A percentile compares a stretch with the other conserved stretches of the same genome.
phyloP scores from a whole-genome alignment of 2,329 filamentous ascomycete species.

The Trichoderma brevicompactum region DNA sequence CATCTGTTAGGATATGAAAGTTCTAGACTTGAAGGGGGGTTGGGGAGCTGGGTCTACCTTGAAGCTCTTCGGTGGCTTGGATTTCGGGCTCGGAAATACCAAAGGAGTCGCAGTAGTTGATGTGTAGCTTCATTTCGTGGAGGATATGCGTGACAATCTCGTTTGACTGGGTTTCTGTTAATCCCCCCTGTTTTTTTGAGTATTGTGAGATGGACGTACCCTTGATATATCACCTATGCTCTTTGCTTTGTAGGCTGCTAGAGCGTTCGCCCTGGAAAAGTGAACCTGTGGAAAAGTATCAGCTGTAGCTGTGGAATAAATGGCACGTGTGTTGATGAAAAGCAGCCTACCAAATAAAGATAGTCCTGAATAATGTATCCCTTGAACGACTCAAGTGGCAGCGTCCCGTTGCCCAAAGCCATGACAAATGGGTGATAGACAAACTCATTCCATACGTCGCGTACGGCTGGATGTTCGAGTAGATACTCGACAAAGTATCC shows the following conservation, averaged over 20 bases:
- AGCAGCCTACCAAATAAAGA: conserved; percentile 70
- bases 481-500: conserved; percentile 85
- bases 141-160: conserved; percentile 76
- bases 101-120: conserved; percentile 81
- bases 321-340: neutral
- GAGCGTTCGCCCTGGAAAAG: conserved; percentile 83
- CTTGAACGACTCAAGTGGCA: conserved; percentile 80
- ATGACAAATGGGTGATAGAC: conserved; percentile 83
- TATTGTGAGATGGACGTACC: conserved; percentile 50
- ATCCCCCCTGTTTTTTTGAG: neutral
- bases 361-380: conserved; percentile 92
- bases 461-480: conserved; percentile 75
- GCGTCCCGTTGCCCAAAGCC: conserved; percentile 72
- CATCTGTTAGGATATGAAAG: neutral
- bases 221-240: conserved; percentile 72
- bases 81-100: conserved; percentile 76
- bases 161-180: conserved; percentile 38
- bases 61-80: conserved; percentile 71
- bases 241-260: conserved; percentile 84
- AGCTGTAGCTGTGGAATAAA: neutral
- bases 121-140: conserved; percentile 78
- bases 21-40: neutral
- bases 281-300: conserved; percentile 61
- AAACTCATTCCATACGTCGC: conserved; percentile 72
- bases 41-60: conserved; percentile 56